Conservation (phyloP, 345 rosid genomes). For the Salix purpurea region DNA sequence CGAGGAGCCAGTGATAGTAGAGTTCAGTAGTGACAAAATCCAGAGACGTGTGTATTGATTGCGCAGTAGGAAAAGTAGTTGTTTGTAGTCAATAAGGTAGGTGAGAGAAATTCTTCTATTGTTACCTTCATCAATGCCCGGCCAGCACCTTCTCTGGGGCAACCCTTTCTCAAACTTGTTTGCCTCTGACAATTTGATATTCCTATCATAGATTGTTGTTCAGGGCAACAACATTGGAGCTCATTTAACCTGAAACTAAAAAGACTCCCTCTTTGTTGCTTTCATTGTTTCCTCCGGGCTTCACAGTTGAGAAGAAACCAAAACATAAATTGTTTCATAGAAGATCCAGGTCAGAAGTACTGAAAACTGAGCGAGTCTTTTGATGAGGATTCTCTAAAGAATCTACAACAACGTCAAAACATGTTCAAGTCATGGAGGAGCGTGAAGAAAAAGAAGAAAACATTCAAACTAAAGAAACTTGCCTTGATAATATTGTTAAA, state of each 20-base stretch:
- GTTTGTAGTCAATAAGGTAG: background rate
- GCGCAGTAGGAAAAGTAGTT: background rate
- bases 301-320: conserved; percentile 18
- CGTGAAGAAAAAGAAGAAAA: conserved; percentile 73
- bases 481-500: conserved; percentile 24
- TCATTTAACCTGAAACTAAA: background rate
- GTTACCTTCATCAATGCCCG: background rate
- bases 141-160: background rate
- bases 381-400: conserved; percentile 21
- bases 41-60: background rate
- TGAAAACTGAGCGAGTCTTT: conserved; percentile 9
- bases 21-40: background rate
- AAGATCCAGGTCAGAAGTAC: conserved; percentile 8
- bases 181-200: background rate
- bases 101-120: background rate
- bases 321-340: conserved; percentile 1
- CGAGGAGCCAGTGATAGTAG: background rate
- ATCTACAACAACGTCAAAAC: conserved; percentile 12
- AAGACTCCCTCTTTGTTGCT: background rate
- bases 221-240: background rate
- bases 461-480: conserved; percentile 66
- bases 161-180: conserved; percentile 6
- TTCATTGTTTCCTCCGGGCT: conserved; percentile 3
- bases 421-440: conserved; percentile 90
- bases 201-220: background rate